phyloP scores from a whole-genome alignment of 2,329 filamentous ascomycete species.

The Colletotrichum endophyticum region DNA sequence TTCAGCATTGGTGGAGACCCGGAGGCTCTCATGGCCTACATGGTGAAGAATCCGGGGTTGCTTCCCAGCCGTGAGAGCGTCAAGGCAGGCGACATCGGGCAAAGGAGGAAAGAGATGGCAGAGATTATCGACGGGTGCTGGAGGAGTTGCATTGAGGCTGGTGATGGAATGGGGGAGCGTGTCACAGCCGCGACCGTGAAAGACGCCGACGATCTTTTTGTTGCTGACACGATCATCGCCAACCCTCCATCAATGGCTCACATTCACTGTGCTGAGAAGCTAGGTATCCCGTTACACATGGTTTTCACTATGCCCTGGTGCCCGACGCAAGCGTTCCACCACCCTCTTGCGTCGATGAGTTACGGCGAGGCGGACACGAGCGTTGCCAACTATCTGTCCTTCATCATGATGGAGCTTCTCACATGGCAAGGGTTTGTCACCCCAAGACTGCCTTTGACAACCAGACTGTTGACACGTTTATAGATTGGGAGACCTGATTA shows the following conservation, averaged over 20 bases:
- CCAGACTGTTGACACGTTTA: background rate
- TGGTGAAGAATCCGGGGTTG: conserved; percentile 44
- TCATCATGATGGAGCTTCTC: conserved; percentile 72
- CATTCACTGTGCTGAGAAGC: conserved; percentile 54
- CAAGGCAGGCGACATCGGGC: conserved; percentile 38
- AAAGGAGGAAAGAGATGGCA: conserved; percentile 38
- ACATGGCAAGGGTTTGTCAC: conserved; percentile 69
- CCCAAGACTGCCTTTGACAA: background rate
- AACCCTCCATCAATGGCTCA: conserved; percentile 59
- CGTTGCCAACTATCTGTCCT: conserved; percentile 71
- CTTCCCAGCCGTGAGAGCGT: conserved; percentile 40
- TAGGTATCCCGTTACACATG: conserved; percentile 54
- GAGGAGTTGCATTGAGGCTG: conserved; percentile 41
- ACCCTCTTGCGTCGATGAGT: conserved; percentile 68
- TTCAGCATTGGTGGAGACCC: conserved; percentile 63
- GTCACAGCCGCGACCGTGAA: conserved; percentile 30
- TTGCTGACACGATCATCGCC: conserved; percentile 60
- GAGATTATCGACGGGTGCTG: conserved; percentile 42
- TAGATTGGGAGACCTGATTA: conserved; percentile 72
- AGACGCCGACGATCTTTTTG: conserved; percentile 42
- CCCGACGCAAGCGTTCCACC: conserved; percentile 71
- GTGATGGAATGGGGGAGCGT: conserved; percentile 31
- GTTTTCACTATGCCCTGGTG: conserved; percentile 74
- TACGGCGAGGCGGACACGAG: conserved; percentile 63
- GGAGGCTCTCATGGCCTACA: conserved; percentile 48